These are phyloP conservation scores for Malassezia vespertilionis DNA, from an alignment of 1,284 basidiomycete genomes.

Conservation along the genomic window DNA sequence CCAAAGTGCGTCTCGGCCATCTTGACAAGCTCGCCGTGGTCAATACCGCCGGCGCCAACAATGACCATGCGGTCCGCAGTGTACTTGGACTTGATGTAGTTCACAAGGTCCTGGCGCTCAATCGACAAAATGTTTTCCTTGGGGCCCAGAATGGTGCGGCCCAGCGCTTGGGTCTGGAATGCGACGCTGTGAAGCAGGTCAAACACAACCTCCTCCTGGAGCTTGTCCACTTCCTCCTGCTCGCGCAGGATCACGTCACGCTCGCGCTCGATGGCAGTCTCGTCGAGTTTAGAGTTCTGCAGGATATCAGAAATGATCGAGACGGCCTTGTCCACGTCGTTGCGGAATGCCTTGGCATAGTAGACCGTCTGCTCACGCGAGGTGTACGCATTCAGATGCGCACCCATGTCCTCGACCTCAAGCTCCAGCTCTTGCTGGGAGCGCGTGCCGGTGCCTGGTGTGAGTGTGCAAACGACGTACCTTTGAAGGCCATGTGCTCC, in stretches of 20 bases:
- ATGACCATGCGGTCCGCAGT: constrained; percentile 97
- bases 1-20: constrained; percentile 91
- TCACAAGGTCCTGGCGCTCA: constrained; percentile 73
- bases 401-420: constrained; percentile 95
- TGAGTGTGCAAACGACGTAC: constrained; percentile 23
- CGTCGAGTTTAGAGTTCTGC: constrained; percentile 91
- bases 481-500: constrained; percentile 73
- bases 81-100: constrained; percentile 96
- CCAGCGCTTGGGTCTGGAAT: constrained; percentile 88
- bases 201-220: constrained; percentile 94
- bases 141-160: constrained; percentile 93
- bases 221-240: constrained; percentile 98
- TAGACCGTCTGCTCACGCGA: constrained; percentile 98
- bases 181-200: constrained; percentile 95
- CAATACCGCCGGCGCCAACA: constrained; percentile 88
- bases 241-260: constrained; percentile 93
- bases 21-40: constrained; percentile 83
- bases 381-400: constrained; percentile 96
- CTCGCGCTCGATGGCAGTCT: constrained; percentile 80
- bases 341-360: constrained; percentile 96
- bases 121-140: constrained; percentile 94
- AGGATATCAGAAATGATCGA: constrained; percentile 98
- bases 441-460: constrained; percentile 69
- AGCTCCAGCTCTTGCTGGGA: constrained; percentile 85
- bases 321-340: constrained; percentile 81